phyloP scores from a whole-genome alignment of 2,329 filamentous ascomycete genomes.

The Fusarium coicis region DNA sequence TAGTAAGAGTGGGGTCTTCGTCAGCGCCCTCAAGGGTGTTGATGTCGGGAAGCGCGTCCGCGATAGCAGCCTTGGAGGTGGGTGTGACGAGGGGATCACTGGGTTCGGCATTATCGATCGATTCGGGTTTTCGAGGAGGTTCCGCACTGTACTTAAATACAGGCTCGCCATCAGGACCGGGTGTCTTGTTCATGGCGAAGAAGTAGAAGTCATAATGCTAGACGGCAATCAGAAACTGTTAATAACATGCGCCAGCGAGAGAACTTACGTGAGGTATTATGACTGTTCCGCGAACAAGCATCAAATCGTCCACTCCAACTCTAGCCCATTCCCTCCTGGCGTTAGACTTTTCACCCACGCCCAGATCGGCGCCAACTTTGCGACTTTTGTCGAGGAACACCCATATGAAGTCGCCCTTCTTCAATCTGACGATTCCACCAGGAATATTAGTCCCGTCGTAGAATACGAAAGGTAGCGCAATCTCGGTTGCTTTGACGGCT shows the following conservation, averaged over 20 bases:
- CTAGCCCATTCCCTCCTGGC: constrained; percentile 86
- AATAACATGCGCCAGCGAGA: background rate
- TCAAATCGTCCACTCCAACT: constrained; percentile 93
- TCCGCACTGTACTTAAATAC: constrained; percentile 81
- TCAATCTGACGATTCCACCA: constrained; percentile 84
- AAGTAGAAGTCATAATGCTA: constrained; percentile 98
- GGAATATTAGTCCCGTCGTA: constrained; percentile 94
- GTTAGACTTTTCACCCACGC: constrained; percentile 75
- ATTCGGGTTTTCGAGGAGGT: constrained; percentile 52
- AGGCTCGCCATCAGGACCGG: constrained; percentile 75
- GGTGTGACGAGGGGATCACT: constrained; percentile 43
- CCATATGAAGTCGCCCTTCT: constrained; percentile 95
- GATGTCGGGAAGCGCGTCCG: constrained; percentile 57
- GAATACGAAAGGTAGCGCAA: constrained; percentile 94
- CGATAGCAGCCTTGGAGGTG: constrained; percentile 52
- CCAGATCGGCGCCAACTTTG: constrained; percentile 87
- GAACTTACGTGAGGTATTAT: constrained; percentile 91
- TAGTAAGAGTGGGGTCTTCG: constrained; percentile 85
- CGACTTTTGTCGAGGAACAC: constrained; percentile 90
- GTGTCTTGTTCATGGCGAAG: constrained; percentile 89
- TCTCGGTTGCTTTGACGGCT: constrained; percentile 86
- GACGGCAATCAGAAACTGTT: constrained; percentile 30
- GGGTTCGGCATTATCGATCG: constrained; percentile 4
- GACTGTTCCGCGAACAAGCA: constrained; percentile 89
- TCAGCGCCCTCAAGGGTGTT: constrained; percentile 76